Evolutionary conservation across 2,329 filamentous ascomycete genomes (phyloP), one percentile per base, ranked within the genome.

Genomic region (Penicillium brasilianum): DNA sequence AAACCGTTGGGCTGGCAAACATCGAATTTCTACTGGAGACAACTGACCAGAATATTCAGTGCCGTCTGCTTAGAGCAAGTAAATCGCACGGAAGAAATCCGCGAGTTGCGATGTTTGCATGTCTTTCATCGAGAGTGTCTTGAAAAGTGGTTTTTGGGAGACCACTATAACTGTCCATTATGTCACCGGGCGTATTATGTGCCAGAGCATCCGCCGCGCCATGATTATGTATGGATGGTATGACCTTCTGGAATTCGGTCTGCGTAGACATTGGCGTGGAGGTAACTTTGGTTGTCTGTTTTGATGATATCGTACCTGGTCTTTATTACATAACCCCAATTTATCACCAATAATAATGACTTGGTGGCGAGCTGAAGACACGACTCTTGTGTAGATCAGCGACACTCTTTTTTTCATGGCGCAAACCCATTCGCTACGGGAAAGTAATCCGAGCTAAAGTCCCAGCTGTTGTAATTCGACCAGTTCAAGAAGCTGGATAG

Each of bases 61-160:
- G 76, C 71, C 3, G 71, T 78, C 37, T 78, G 76, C 53, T 67
- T 78, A n/a, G 76, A 78, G 7, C 71, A 73, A 28, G 76, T 78
- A 36, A 66, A 70, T 13, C 74, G 68, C 36, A 66, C 65, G 4
- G 72, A 78, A 32, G 71, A 77, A 34, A 77, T 78, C 54, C 72
- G 74, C 28, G 74, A 78, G 56, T 61, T 78, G 55, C 74, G 72
- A 57, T 78, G 76, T 54, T 64, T 76, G 59, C 76, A 78, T 56
- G 75, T 78, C 18, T 78, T 78, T 56, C 76, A 78, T 58, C 71
- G 72, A 25, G 75, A 77, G 55, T 78, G 76, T 55, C 62, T 78
- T 25, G 76, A 78, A 43, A 76, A 74, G 60, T 78, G 76, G 76
- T 78, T 74, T 56, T 64, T 78, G 41, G 69, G 74, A 13, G 71